Base-by-base conservation (phyloP, 208 protist genomes). In the Borovskyia barvae region DNA sequence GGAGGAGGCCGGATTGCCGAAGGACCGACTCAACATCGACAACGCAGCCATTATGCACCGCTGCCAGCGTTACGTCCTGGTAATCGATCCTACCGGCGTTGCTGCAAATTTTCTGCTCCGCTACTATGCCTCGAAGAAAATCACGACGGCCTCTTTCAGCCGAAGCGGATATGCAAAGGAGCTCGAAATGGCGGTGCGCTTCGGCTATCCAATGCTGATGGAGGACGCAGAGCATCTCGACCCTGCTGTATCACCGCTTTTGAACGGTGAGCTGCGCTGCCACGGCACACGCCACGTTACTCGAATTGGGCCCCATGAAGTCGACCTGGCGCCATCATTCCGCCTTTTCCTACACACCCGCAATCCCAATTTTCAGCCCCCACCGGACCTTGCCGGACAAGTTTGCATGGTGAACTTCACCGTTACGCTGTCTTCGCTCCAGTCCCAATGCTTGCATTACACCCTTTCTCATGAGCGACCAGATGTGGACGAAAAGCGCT, bases 391-490 rank as follows among this genome's bases (percentile, higher is more conserved):
- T 25, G 97, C 90, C 37, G 94, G 87, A n/a, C 85, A 97, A 49
- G 96, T 99, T 22, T 98, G 97, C 40, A 75, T 99, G 43, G 85
- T 99, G 24, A 99, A 99, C 86, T 99, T 99, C 82, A 99, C 98
- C 3, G 96, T 99, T 14, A 99, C 99, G 15, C 89, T 86, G 28
- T 85, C 84, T 0, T 97, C 91, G 15, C 77, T 99, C 29, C 81
- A 97, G 68, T 85, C 78, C 41, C 97, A 99, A 88, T 98, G 94
- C 59, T 73, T 99, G 43, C 82, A 97, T 64, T 75, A 81, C 19
- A 60, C 97, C 3, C 59, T 97, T 53, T 72, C 97, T 61, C 73
- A 88, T 32, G 98, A 99, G 81, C 85, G 93, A 4, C 97, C 98
- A 9, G 98, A 99, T 47, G 83, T 99, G 8, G 97, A 99, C 42